phyloP scores from a whole-genome alignment of 2,329 filamentous ascomycete genomes.

The Penicillium sp. region DNA sequence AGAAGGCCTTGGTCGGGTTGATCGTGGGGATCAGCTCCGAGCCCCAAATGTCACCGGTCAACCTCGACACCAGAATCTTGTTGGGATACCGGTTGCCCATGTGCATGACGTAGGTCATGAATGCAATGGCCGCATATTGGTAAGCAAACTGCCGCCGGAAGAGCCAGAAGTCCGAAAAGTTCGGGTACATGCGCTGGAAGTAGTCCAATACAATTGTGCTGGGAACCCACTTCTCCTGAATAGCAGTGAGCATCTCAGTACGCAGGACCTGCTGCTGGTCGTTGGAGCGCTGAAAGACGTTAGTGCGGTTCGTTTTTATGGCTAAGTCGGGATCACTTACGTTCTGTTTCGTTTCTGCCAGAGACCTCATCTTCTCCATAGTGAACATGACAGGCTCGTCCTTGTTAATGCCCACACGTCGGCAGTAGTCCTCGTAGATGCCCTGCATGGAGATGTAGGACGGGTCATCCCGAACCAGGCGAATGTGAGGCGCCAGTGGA shows the following conservation, averaged over 20 bases:
- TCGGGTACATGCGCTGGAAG: conserved; percentile 78
- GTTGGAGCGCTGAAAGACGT: conserved; percentile 37
- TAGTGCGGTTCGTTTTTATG: conserved; percentile 20
- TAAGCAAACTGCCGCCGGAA: conserved; percentile 97
- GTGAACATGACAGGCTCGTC: conserved; percentile 92
- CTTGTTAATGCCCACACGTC: conserved; percentile 76
- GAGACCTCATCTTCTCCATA: conserved; percentile 79
- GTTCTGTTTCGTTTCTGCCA: conserved; percentile 59
- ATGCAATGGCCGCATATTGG: conserved; percentile 86
- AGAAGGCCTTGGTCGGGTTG: conserved; percentile 72
- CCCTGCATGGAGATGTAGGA: conserved; percentile 91
- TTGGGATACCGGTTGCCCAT: conserved; percentile 94
- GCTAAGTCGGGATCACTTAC: conserved; percentile 25
- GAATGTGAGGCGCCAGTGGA: conserved; percentile 84
- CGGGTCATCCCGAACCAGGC: conserved; percentile 89
- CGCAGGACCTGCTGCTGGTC: conserved; percentile 65
- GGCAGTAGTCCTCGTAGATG: conserved; percentile 92
- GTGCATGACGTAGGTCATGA: conserved; percentile 97
- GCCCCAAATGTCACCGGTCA: conserved; percentile 89
- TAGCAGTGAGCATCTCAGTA: conserved; percentile 85
- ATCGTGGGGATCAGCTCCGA: conserved; percentile 88
- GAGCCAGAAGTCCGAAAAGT: conserved; percentile 91
- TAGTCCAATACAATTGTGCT: conserved; percentile 74
- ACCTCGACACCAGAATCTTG: conserved; percentile 83
- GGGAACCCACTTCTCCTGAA: conserved; percentile 88